Conservation (phyloP, 1,139 yeast species). For the Pneumocystis jirovecii region DNA sequence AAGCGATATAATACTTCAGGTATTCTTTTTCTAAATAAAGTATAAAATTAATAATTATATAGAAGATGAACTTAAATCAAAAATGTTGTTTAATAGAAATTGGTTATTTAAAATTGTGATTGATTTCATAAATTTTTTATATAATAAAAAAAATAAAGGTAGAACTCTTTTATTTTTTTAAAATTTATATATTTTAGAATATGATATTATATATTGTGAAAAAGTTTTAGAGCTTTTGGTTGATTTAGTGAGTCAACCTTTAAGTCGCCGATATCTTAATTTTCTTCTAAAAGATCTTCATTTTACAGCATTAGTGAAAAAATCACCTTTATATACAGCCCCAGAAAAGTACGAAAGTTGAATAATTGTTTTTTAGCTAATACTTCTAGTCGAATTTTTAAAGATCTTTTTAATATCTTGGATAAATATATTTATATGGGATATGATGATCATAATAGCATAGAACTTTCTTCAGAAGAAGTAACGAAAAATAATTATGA, state of each 20-base stretch:
- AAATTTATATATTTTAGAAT: neutral
- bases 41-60: neutral
- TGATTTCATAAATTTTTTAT: constrained; percentile 10
- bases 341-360: neutral
- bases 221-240: constrained; percentile 20
- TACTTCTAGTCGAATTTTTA: constrained; percentile 2
- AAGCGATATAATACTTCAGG: constrained; percentile 16
- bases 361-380: neutral
- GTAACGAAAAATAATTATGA: constrained; percentile 14
- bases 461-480: constrained; percentile 16
- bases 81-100: constrained; percentile 14
- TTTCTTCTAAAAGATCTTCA: constrained; percentile 24
- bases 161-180: neutral
- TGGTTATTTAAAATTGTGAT: constrained; percentile 19
- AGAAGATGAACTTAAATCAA: constrained; percentile 11
- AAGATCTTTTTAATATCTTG: constrained; percentile 17
- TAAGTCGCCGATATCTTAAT: constrained; percentile 30
- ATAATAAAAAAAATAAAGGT: neutral
- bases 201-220: constrained; percentile 4
- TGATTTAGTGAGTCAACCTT: constrained; percentile 28
- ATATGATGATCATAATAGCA: constrained; percentile 32
- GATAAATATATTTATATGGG: constrained; percentile 27
- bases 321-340: constrained; percentile 5
- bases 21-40: neutral
- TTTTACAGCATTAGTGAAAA: constrained; percentile 15